Conservation (phyloP, 108 stramenopile species). For the Mediolabrus comicus region DNA sequence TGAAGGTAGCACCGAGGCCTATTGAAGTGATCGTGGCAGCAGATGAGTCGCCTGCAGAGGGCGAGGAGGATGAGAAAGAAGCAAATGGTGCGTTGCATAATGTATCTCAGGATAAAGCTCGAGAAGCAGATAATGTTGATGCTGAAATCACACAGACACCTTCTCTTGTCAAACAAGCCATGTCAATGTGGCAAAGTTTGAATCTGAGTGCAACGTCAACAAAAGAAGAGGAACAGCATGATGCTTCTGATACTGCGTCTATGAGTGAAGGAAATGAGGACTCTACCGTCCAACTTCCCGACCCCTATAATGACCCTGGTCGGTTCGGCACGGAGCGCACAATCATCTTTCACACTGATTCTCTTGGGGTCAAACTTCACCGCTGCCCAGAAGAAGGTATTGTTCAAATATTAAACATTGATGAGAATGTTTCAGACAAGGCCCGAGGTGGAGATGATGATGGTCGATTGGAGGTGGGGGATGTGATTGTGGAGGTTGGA, state of each 20-base stretch:
- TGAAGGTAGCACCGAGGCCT: conserved; percentile 81
- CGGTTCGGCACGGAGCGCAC: conserved; percentile 65
- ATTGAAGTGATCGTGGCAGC: conserved; percentile 65
- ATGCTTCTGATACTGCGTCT: not conserved
- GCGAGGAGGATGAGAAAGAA: conserved; percentile 21
- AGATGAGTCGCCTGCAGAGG: conserved; percentile 24
- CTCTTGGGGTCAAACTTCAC: conserved; percentile 83
- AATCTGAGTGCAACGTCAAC: not conserved
- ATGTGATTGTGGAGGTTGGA: conserved; percentile 82
- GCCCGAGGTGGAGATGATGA: conserved; percentile 46
- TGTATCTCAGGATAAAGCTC: conserved; percentile 1
- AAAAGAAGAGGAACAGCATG: not conserved
- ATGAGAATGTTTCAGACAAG: conserved; percentile 43
- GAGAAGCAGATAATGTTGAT: not conserved
- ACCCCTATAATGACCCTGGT: conserved; percentile 24
- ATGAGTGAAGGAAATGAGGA: not conserved
- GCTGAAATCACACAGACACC: not conserved
- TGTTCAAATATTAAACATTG: conserved; percentile 70
- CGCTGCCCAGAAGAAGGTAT: conserved; percentile 75
- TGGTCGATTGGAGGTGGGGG: conserved; percentile 58
- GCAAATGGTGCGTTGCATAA: conserved; percentile 21
- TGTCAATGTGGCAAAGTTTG: not conserved
- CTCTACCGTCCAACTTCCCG: not conserved
- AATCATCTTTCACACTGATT: conserved; percentile 64
- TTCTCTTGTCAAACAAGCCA: not conserved